A percentile compares a stretch with the other conserved stretches of the same genome.
Conservation (phyloP, 2,329 filamentous ascomycete species). For the Aquanectria penicillioides region DNA sequence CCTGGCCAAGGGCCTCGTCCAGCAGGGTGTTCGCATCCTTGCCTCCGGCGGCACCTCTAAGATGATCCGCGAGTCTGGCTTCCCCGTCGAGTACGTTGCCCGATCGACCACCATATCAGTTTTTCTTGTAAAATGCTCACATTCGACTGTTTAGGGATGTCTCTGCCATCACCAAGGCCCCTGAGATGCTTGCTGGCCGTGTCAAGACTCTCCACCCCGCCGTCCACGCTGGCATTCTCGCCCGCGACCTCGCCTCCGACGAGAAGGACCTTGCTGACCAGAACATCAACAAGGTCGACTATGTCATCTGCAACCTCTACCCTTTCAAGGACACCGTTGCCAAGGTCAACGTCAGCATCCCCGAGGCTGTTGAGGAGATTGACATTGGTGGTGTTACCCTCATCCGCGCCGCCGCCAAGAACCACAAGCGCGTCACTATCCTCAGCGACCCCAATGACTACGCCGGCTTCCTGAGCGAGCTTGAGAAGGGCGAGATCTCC, state of each 20-base stretch:
- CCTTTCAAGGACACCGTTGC: conserved; percentile 98
- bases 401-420: conserved; percentile 96
- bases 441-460: conserved; percentile 95
- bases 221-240: conserved; percentile 90
- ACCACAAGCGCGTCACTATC: conserved; percentile 94
- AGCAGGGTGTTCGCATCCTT: conserved; percentile 90
- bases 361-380: conserved; percentile 97
- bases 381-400: conserved; percentile 98
- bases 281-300: conserved; percentile 95
- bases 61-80: conserved; percentile 96
- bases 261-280: conserved; percentile 96
- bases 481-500: conserved; percentile 86
- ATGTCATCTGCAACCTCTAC: conserved; percentile 97
- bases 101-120: not conserved
- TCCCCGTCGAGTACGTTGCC: conserved; percentile 84
- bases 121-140: conserved; percentile 8
- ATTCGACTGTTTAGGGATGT: conserved; percentile 74
- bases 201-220: conserved; percentile 96
- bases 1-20: conserved; percentile 87
- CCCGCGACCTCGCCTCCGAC: conserved; percentile 92
- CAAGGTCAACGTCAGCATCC: conserved; percentile 95
- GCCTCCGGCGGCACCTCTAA: conserved; percentile 95
- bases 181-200: conserved; percentile 91
- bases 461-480: conserved; percentile 89
- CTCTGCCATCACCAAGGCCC: conserved; percentile 94